Percentiles rank a stretch among this genome's conserved stretches.
phyloP scores from a whole-genome alignment of 257 asterid species.

The Gentiana macrophylla region DNA sequence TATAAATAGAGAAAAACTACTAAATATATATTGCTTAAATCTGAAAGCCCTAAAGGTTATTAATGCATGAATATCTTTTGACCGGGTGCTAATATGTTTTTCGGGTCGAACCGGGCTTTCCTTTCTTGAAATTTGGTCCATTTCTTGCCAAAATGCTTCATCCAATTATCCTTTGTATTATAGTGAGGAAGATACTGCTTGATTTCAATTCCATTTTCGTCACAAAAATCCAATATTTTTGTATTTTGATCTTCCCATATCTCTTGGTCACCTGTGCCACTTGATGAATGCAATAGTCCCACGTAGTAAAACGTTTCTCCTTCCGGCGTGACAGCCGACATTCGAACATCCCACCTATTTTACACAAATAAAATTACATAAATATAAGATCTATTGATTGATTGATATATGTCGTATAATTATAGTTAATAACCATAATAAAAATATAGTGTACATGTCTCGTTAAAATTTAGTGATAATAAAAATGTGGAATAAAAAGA shows the following conservation, averaged over 20 bases:
- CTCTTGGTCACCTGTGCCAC: constrained; percentile 11
- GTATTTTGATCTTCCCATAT: constrained; percentile 18
- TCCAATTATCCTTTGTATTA: constrained; percentile 20
- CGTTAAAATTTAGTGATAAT: neutral
- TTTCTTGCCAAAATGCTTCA: constrained; percentile 26
- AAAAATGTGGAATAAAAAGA: neutral
- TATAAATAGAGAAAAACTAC: neutral
- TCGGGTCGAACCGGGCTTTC: constrained; percentile 31
- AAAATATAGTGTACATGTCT: neutral
- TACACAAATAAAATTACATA: neutral
- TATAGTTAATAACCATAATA: too few relatives aligned
- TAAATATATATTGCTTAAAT: neutral
- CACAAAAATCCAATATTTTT: constrained; percentile 20
- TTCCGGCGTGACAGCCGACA: constrained; percentile 25
- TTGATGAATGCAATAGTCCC: constrained; percentile 22
- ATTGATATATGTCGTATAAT: neutral
- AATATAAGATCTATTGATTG: neutral
- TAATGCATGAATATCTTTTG: constrained; percentile 22
- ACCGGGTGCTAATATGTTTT: constrained; percentile 24
- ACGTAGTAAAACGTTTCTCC: constrained; percentile 30
- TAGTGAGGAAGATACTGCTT: constrained; percentile 35
- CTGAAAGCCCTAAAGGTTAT: neutral
- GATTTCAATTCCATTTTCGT: constrained; percentile 14
- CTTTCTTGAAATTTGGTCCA: constrained; percentile 22
- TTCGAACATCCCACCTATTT: constrained; percentile 31